Conservation (phyloP, 2,329 filamentous ascomycete genomes). For the Aspergillus sp. region DNA sequence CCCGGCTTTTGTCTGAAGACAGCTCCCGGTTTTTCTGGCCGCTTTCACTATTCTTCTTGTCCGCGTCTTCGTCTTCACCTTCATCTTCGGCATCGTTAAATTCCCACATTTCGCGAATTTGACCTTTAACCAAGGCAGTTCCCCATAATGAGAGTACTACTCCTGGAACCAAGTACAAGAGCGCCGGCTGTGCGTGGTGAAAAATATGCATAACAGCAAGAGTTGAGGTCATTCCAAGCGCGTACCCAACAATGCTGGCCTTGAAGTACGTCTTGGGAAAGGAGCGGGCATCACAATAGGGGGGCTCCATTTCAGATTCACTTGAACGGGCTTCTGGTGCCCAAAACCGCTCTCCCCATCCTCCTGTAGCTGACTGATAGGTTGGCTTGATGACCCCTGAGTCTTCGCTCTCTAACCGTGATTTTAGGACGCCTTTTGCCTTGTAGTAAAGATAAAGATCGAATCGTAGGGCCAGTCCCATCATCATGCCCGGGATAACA, state of each 20-base stretch:
- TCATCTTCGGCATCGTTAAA: conserved; percentile 68
- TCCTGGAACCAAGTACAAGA: conserved; percentile 88
- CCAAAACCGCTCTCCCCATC: conserved; percentile 87
- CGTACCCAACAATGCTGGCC: conserved; percentile 73
- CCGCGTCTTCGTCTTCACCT: conserved; percentile 32
- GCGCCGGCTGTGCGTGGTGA: conserved; percentile 80
- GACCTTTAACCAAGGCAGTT: conserved; percentile 69
- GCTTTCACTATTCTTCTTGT: conserved; percentile 9
- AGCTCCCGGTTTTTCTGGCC: conserved; percentile 46
- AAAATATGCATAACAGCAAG: conserved; percentile 74
- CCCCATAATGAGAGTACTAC: conserved; percentile 74
- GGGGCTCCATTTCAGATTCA: conserved; percentile 31
- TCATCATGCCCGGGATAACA: conserved; percentile 86
- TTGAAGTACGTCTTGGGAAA: conserved; percentile 88
- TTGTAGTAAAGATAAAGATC: conserved; percentile 85
- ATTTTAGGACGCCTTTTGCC: conserved; percentile 55
- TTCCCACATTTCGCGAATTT: conserved; percentile 72
- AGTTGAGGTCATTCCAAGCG: conserved; percentile 73
- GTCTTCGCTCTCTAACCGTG: conserved; percentile 20
- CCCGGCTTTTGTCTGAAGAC: conserved; percentile 4
- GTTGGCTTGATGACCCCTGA: conserved; percentile 30
- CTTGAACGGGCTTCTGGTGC: conserved; percentile 42
- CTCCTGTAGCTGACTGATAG: conserved; percentile 61
- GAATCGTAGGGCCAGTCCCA: conserved; percentile 84
- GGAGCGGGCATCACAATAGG: conserved; percentile 38